These are phyloP conservation scores for Irpex rosettiformis DNA, from an alignment of 1,284 basidiomycete species.

Conservation along the genomic window DNA sequence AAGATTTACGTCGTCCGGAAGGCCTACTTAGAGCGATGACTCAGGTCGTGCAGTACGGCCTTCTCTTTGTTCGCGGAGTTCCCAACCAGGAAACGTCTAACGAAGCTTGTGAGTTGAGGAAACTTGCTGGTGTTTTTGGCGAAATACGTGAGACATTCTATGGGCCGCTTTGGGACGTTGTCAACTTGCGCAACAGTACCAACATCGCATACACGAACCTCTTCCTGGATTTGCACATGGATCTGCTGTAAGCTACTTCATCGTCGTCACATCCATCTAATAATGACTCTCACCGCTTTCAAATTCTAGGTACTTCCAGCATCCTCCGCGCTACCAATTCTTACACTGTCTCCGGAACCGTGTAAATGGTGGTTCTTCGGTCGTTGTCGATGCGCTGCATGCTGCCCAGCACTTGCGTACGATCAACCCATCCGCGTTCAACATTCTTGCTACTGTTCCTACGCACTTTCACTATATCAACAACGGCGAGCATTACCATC, in stretches of 20 bases:
- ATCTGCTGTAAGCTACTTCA: conserved; percentile 66
- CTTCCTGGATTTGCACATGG: conserved; percentile 89
- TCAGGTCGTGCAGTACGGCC: conserved; percentile 53
- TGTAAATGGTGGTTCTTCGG: conserved; percentile 81
- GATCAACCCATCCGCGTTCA: conserved; percentile 52
- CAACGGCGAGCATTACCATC: conserved; percentile 82
- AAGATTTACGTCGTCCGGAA: conserved; percentile 35
- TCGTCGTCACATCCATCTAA: background rate
- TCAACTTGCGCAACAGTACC: conserved; percentile 67
- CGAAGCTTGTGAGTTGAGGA: conserved; percentile 61
- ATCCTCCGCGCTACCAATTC: conserved; percentile 89
- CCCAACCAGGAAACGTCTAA: conserved; percentile 53
- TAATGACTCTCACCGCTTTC: background rate
- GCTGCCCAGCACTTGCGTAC: conserved; percentile 61
- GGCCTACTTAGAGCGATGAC: conserved; percentile 49
- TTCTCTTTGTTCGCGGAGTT: conserved; percentile 57
- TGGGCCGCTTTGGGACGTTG: conserved; percentile 89
- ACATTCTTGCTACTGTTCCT: conserved; percentile 55
- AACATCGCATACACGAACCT: conserved; percentile 97
- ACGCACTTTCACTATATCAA: conserved; percentile 92
- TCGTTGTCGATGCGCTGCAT: conserved; percentile 84
- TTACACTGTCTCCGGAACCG: conserved; percentile 86
- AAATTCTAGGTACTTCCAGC: conserved; percentile 74
- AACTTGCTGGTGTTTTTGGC: conserved; percentile 67
- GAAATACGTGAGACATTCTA: conserved; percentile 89